These are phyloP conservation scores for Trichoderma endophyticum DNA, from an alignment of 2,329 filamentous ascomycete species.

Conservation along the genomic window DNA sequence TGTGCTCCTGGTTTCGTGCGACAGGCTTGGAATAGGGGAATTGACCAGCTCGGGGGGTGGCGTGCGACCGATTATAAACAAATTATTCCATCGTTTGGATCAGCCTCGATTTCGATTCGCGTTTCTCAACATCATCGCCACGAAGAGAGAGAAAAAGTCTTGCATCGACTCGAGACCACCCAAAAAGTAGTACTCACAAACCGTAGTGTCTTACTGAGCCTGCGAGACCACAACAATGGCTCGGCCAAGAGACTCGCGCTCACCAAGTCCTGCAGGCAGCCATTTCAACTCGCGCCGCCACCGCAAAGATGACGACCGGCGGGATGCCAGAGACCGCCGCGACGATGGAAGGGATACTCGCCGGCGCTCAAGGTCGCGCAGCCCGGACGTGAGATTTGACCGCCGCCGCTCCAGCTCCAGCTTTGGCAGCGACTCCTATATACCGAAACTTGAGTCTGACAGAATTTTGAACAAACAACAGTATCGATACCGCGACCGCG, in stretches of 20 bases:
- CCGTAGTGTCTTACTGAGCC: conserved; percentile 41
- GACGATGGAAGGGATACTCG: conserved; percentile 50
- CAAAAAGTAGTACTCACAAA: conserved; percentile 39
- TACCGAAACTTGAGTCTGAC: conserved; percentile 39
- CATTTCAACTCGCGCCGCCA: conserved; percentile 69
- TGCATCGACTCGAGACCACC: conserved; percentile 20
- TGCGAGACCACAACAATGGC: conserved; percentile 50
- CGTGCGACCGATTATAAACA: background rate
- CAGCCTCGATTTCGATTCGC: conserved; percentile 9
- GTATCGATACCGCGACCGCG: conserved; percentile 55
- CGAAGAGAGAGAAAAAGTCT: background rate
- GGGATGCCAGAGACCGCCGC: conserved; percentile 47
- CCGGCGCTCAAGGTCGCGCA: conserved; percentile 60
- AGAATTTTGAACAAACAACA: conserved; percentile 35
- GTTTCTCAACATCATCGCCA: background rate
- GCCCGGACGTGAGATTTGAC: conserved; percentile 56
- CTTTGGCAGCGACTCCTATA: conserved; percentile 17
- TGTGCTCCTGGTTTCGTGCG: background rate
- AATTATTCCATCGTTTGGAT: background rate
- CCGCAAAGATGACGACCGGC: conserved; percentile 60
- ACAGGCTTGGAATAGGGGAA: background rate
- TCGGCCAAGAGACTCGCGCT: conserved; percentile 69
- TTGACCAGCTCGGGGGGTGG: background rate
- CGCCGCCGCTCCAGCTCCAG: conserved; percentile 9
- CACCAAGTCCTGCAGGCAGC: conserved; percentile 92